A percentile compares a stretch with the other conserved stretches of the same genome.
Conservation (phyloP, 2,329 filamentous ascomycete genomes). For the Pseudocercospora ulei region DNA sequence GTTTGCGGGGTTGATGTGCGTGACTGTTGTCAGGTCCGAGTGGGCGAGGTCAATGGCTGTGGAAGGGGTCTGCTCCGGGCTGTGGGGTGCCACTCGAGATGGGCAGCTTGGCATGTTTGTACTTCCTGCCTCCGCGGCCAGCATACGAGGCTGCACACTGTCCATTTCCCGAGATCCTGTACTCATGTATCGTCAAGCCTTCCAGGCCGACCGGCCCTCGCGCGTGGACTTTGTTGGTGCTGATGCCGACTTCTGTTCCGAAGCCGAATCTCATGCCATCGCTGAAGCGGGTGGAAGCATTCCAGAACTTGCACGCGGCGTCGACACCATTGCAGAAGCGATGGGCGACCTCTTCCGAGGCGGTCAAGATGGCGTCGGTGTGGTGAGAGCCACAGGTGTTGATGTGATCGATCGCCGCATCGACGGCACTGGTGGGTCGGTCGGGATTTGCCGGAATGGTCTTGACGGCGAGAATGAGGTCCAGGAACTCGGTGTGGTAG, state of each 20-base stretch:
- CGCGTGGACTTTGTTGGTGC: constrained; percentile 96
- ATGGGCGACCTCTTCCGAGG: constrained; percentile 57
- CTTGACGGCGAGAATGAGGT: constrained; percentile 74
- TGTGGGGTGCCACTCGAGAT: constrained; percentile 15
- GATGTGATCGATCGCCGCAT: constrained; percentile 75
- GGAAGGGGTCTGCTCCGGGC: no score
- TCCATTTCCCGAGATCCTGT: constrained; percentile 72
- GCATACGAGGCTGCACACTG: constrained; percentile 72
- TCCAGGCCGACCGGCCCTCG: constrained; percentile 88
- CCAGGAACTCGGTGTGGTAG: constrained; percentile 81
- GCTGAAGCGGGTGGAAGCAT: constrained; percentile 84
- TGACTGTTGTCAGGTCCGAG: no score
- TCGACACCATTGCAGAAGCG: constrained; percentile 78
- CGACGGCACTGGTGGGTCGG: constrained; percentile 37
- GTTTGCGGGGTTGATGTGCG: no score
- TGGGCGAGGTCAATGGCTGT: no score
- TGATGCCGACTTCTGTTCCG: constrained; percentile 95
- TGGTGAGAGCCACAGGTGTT: constrained; percentile 87
- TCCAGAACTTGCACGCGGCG: constrained; percentile 92
- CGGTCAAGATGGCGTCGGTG: constrained; percentile 82
- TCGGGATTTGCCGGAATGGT: constrained; percentile 46
- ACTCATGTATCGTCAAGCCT: constrained; percentile 95
- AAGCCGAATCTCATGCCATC: constrained; percentile 97
- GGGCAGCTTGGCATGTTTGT: constrained; percentile 48
- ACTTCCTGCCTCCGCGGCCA: constrained; percentile 44